Evolutionary conservation across 768 basidiomycete genomes (phyloP), one percentile per base, ranked within the genome.

Genomic region (Boletus insuetus): DNA sequence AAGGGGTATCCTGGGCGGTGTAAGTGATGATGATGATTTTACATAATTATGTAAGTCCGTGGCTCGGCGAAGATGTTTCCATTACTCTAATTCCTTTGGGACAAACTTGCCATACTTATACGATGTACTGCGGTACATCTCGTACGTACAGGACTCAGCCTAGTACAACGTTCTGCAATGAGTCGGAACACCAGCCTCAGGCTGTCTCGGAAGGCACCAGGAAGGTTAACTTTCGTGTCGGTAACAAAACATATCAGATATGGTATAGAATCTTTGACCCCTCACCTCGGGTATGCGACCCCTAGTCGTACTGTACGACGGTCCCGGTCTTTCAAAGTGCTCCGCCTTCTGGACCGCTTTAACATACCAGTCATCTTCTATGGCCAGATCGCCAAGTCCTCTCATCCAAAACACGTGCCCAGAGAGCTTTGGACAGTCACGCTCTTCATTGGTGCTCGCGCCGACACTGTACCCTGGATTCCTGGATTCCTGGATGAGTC

Each of bases 191-290:
- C 29, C 29, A 29, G 29, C 34, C 14, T 14, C 29, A 29, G 29
- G 13, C 14, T 14, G 6, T 14, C 34, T 35, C 34, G 5, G 6
- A 56, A 49, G 54, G 16, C 19, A 62, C 58, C 1, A 57, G 64
- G 1, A 64, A 54, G 14, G 42, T 62, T 6, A 51, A 62, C 29
- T 67, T 67, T 34, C 6, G 20, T n/a, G 48, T 56, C 12, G 55
- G 56, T 16, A 22, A 7, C 11, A 46, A 68, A 46, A 60, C 61
- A 4, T 75, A 71, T 64, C 57, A 74, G 57, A 79, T 78, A 9
- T 77, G 72, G 72, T 79, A 76, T 64, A 73, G 69, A 49, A 54
- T 78, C 41, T 57, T 73, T 34, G 79, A 79, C n/a, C 69, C 47
- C 65, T 79, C 45, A 67, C 64, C 16, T 54, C 67, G 3, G 53